Conservation (phyloP, 106 monocot species). For the Phalaenopsis equestris region DNA sequence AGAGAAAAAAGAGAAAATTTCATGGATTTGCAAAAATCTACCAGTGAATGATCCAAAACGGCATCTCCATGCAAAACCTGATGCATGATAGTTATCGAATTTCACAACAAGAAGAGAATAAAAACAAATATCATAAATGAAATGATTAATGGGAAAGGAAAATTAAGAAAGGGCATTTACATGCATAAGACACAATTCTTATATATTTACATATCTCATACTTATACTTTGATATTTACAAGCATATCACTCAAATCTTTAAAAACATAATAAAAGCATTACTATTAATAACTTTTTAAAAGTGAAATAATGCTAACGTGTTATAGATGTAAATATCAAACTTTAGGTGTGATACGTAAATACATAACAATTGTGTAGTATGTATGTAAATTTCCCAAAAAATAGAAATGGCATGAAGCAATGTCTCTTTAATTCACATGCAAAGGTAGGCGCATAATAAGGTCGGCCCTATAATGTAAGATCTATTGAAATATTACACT, state of each 20-base stretch:
- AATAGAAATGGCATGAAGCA: neutral
- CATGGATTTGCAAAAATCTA: conserved; percentile 7
- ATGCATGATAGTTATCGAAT: conserved; percentile 1
- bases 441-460: neutral
- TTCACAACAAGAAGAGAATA: neutral
- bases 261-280: no score
- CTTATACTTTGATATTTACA: no score
- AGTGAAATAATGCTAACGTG: no score
- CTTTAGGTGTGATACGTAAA: no score
- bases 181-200: no score
- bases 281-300: no score
- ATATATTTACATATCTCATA: no score
- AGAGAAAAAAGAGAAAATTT: neutral
- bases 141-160: neutral
- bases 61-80: conserved; percentile 94
- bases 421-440: no score
- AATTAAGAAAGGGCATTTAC: neutral
- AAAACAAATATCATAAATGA: neutral
- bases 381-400: neutral
- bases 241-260: no score
- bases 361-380: no score
- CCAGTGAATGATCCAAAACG: conserved; percentile 64
- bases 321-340: no score
- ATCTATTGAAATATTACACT: neutral
- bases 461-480: neutral